A percentile compares a stretch with the other conserved stretches of the same genome.
Conservation (phyloP, 208 protist species). For the Crithidia acanthocephali region DNA sequence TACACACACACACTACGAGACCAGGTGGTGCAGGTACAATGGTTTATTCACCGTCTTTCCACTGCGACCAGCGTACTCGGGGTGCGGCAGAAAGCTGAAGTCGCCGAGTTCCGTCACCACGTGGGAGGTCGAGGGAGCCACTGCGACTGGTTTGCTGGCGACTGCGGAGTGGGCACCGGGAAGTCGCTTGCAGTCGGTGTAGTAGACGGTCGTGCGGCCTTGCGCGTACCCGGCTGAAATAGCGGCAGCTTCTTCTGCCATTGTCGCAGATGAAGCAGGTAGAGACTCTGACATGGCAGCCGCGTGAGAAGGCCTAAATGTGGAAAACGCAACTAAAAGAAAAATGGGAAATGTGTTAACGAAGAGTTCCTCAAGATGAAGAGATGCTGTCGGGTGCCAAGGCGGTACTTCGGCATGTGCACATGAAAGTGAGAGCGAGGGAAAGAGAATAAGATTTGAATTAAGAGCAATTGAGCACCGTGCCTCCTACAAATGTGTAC, state of each 20-base stretch:
- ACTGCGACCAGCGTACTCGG: conserved; percentile 47
- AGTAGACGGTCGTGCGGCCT: conserved; percentile 41
- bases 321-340: no score
- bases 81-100: conserved; percentile 70
- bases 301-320: background rate
- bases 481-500: no score
- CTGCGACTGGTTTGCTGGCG: no score
- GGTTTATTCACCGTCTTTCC: conserved; percentile 50
- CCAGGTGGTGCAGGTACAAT: conserved; percentile 58
- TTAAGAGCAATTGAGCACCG: no score
- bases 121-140: no score
- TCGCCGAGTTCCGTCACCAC: conserved; percentile 34
- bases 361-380: no score
- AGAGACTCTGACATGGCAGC: background rate
- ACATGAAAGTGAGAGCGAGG: no score
- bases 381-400: no score
- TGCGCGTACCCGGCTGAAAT: conserved; percentile 26
- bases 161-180: conserved; percentile 16
- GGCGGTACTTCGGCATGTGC: no score
- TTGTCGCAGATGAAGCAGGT: background rate
- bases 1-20: no score
- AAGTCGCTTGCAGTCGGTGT: conserved; percentile 44
- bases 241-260: conserved; percentile 22
- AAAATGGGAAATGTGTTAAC: no score
- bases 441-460: no score